Evolutionary conservation across 768 basidiomycete genomes (phyloP).

Genomic region (Suillus cothurnatus): DNA sequence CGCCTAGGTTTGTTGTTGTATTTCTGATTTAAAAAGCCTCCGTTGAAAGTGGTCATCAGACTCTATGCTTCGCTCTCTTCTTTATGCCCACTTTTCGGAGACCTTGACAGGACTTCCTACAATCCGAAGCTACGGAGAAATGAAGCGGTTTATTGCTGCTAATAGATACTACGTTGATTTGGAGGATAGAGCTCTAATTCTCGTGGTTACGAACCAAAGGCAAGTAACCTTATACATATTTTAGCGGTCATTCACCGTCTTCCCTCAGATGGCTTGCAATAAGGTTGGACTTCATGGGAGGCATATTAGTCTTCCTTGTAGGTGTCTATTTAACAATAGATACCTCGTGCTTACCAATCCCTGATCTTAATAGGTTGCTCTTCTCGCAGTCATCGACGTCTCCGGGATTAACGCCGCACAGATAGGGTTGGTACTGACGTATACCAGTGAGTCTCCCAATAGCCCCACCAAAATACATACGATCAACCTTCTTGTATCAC

Average conservation of each 20-base stretch:
- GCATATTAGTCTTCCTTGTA: slow-evolving; percentile 56
- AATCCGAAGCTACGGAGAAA: slow-evolving; percentile 72
- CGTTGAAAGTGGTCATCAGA: slow-evolving; percentile 38
- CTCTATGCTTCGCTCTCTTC: slow-evolving; percentile 68
- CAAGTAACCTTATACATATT: slow-evolving; percentile 21
- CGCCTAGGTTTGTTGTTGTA: slow-evolving; percentile 37
- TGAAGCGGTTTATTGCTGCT: slow-evolving; percentile 59
- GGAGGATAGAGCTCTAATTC: slow-evolving; percentile 69
- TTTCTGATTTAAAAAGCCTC: not conserved
- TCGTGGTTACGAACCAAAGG: slow-evolving; percentile 70
- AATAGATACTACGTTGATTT: slow-evolving; percentile 72
- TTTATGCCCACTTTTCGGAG: slow-evolving; percentile 81
- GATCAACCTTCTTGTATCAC: slow-evolving; percentile 5
- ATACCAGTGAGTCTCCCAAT: slow-evolving; percentile 46
- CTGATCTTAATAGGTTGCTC: slow-evolving; percentile 49
- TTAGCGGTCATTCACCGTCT: not conserved
- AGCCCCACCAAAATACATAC: not conserved
- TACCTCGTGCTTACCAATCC: not conserved
- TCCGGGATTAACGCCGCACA: slow-evolving; percentile 64
- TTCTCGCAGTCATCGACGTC: slow-evolving; percentile 61
- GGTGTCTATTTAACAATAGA: slow-evolving; percentile 16
- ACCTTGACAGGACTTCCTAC: slow-evolving; percentile 72
- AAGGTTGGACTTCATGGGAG: slow-evolving; percentile 71
- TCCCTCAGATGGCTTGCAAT: slow-evolving; percentile 65
- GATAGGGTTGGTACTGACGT: slow-evolving; percentile 73